Evolutionary conservation across 176 grass and related monocot genomes (phyloP).

Genomic region (Rhynchospora breviuscula): DNA sequence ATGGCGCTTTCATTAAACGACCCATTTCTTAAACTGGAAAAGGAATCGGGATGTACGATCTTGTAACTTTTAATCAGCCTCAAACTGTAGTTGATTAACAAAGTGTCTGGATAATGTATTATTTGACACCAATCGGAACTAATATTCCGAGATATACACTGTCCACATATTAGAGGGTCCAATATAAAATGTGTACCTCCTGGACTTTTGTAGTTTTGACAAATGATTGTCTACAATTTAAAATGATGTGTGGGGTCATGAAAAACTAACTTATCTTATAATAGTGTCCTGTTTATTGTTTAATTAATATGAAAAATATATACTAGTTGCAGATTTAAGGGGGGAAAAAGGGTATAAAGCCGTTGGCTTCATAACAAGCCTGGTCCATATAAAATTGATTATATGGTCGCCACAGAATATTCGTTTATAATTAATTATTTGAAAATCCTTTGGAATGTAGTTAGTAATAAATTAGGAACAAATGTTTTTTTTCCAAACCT

Average conservation of each 20-base stretch:
- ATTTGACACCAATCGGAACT: background rate
- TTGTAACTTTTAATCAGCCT: no score
- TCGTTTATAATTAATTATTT: background rate
- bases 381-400: no score
- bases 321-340: background rate
- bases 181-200: background rate
- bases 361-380: no score
- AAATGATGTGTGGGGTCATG: background rate
- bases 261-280: background rate
- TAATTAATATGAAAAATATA: background rate
- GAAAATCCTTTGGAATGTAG: background rate
- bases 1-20: background rate
- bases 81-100: background rate
- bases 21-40: background rate
- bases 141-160: background rate
- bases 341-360: background rate
- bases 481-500: no score
- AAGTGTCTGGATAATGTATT: background rate
- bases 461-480: background rate
- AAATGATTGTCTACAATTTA: background rate
- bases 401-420: background rate
- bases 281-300: background rate
- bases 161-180: background rate
- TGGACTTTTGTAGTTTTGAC: background rate
- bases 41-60: background rate